Conservation (phyloP, 495 filamentous ascomycete species). For the Hypoxylon rickii region DNA sequence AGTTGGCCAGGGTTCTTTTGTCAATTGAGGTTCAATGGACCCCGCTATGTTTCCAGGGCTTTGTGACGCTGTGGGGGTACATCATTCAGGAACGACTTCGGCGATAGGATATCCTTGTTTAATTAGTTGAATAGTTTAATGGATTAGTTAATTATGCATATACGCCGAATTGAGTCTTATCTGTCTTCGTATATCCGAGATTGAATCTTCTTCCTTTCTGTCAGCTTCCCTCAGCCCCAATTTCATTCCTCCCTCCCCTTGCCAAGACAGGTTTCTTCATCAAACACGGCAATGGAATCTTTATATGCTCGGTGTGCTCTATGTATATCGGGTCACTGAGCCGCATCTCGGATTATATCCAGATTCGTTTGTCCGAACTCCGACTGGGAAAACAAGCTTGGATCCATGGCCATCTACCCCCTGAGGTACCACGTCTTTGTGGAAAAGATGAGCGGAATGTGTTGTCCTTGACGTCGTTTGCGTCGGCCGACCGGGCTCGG, state of each 20-base stretch:
- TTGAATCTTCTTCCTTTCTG: neutral
- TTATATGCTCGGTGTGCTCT: too few species aligned
- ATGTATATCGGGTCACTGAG: too few species aligned
- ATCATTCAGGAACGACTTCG: conserved; percentile 20
- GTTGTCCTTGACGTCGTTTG: conserved; percentile 11
- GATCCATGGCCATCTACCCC: too few species aligned
- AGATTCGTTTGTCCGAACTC: conserved; percentile 29
- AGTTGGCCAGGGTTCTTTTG: neutral
- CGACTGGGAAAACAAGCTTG: too few species aligned
- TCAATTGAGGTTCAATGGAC: neutral
- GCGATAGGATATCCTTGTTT: conserved; percentile 25
- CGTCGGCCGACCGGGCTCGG: conserved; percentile 28
- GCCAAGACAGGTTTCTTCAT: too few species aligned
- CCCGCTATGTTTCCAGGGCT: neutral
- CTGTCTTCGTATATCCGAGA: conserved; percentile 29
- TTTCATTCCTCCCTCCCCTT: too few species aligned
- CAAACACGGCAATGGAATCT: too few species aligned
- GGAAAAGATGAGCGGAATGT: neutral
- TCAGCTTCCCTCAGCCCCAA: neutral
- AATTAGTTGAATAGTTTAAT: too few species aligned
- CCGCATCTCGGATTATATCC: conserved; percentile 22
- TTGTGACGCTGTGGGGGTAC: too few species aligned
- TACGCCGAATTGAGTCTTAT: neutral
- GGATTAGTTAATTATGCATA: conserved; percentile 16
- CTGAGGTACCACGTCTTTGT: too few species aligned